Percentiles rank a stretch among this genome's conserved stretches.
phyloP scores from a whole-genome alignment of 768 basidiomycete genomes.

The Hypsizygus marmoreus region DNA sequence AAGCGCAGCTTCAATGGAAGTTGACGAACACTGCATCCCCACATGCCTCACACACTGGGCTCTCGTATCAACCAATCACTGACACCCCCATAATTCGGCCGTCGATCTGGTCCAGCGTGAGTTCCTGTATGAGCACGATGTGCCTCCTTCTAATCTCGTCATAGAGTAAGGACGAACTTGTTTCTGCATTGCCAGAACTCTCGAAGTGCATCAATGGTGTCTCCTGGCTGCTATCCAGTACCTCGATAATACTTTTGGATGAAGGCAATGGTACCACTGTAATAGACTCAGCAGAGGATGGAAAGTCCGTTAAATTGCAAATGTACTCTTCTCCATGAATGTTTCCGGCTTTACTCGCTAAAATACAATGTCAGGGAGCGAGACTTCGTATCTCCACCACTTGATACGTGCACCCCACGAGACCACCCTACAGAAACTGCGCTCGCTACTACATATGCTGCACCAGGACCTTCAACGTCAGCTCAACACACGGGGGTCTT shows the following conservation, averaged over 20 bases:
- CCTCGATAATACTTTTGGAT: slow-evolving; percentile 6
- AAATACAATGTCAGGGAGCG: too few relatives aligned
- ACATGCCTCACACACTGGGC: background rate
- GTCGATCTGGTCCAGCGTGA: slow-evolving; percentile 19
- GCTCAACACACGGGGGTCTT: too few relatives aligned
- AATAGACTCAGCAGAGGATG: too few relatives aligned
- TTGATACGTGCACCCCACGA: too few relatives aligned
- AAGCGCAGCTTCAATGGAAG: slow-evolving; percentile 19
- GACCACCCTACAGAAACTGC: too few relatives aligned
- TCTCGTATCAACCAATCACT: background rate
- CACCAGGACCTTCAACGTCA: too few relatives aligned
- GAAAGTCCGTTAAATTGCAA: too few relatives aligned
- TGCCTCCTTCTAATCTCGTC: background rate
- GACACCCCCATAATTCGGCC: slow-evolving; percentile 3
- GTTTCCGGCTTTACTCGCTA: too few relatives aligned
- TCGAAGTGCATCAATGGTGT: slow-evolving; percentile 17
- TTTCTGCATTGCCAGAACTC: slow-evolving; percentile 20
- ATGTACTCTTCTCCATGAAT: too few relatives aligned
- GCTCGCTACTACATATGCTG: too few relatives aligned
- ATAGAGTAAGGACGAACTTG: slow-evolving; percentile 22
- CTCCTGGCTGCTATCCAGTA: slow-evolving; percentile 14
- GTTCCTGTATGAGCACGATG: background rate
- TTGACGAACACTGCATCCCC: background rate
- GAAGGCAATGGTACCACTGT: too few relatives aligned
- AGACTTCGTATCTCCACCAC: too few relatives aligned